phyloP scores from a whole-genome alignment of 495 filamentous ascomycete species.

The Aspergillus hancockii region DNA sequence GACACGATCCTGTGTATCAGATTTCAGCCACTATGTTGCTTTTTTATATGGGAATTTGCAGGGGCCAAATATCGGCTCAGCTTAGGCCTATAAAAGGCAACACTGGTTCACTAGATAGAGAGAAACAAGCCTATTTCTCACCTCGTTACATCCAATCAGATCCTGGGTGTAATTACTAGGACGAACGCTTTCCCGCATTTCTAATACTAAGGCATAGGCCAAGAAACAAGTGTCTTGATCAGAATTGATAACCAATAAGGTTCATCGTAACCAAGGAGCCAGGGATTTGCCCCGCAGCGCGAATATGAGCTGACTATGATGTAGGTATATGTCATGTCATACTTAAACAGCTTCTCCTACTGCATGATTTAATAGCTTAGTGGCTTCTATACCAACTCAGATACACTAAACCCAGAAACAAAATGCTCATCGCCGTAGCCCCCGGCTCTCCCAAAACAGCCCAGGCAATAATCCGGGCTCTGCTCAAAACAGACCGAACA shows the following conservation, averaged over 20 bases:
- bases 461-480: slow-evolving; percentile 5
- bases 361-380: too few species aligned
- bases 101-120: too few species aligned
- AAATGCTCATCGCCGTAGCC: slow-evolving; percentile 12
- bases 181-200: too few species aligned
- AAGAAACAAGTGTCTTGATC: not conserved
- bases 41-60: too few species aligned
- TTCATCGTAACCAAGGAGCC: not conserved
- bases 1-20: too few species aligned
- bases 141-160: too few species aligned
- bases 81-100: too few species aligned
- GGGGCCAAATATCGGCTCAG: too few species aligned
- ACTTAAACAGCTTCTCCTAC: not conserved
- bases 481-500: not conserved
- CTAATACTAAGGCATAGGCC: too few species aligned
- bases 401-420: not conserved
- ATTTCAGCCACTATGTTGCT: too few species aligned
- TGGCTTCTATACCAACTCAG: not conserved
- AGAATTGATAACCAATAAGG: not conserved
- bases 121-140: too few species aligned
- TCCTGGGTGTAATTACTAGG: too few species aligned
- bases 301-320: not conserved
- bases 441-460: slow-evolving; percentile 14
- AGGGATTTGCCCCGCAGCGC: not conserved
- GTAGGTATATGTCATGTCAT: not conserved